Conservation (phyloP, 768 basidiomycete genomes). For the Podaxis rugospora region DNA sequence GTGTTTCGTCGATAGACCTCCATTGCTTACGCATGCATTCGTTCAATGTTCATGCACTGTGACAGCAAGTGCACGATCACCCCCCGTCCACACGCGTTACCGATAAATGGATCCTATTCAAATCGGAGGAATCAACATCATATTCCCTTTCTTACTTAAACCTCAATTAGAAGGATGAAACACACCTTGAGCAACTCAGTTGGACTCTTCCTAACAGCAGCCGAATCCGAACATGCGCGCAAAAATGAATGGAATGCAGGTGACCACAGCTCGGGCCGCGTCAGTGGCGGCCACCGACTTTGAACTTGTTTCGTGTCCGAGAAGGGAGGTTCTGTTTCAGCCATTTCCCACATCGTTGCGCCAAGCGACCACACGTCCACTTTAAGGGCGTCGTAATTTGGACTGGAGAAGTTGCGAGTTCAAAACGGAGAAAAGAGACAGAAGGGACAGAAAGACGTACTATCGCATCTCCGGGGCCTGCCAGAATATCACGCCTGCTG, state of each 20-base stretch:
- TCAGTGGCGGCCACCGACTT: conserved; percentile 62
- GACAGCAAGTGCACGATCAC: conserved; percentile 65
- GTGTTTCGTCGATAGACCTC: background rate
- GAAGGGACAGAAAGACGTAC: conserved; percentile 33
- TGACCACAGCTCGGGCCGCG: conserved; percentile 56
- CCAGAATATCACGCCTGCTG: conserved; percentile 76
- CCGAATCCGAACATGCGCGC: conserved; percentile 58
- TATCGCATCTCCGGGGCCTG: conserved; percentile 79
- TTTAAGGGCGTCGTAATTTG: conserved; percentile 68
- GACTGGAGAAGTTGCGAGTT: conserved; percentile 29
- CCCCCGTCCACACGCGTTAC: conserved; percentile 61
- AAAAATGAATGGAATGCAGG: conserved; percentile 73
- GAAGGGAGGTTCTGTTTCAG: conserved; percentile 73
- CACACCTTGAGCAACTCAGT: conserved; percentile 56
- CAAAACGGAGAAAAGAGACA: background rate
- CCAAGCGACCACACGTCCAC: conserved; percentile 82
- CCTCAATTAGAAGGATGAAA: background rate
- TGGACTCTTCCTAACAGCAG: conserved; percentile 49
- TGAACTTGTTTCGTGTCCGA: conserved; percentile 50
- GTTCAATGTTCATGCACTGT: conserved; percentile 67
- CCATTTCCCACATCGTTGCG: conserved; percentile 81
- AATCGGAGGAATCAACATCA: background rate
- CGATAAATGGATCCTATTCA: conserved; percentile 55
- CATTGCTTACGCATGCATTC: conserved; percentile 16
- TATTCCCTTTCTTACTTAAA: background rate